Evolutionary conservation across 2,329 filamentous ascomycete species (phyloP), one percentile per base, ranked within the genome.

Genomic region (Teratosphaeria destructans): DNA sequence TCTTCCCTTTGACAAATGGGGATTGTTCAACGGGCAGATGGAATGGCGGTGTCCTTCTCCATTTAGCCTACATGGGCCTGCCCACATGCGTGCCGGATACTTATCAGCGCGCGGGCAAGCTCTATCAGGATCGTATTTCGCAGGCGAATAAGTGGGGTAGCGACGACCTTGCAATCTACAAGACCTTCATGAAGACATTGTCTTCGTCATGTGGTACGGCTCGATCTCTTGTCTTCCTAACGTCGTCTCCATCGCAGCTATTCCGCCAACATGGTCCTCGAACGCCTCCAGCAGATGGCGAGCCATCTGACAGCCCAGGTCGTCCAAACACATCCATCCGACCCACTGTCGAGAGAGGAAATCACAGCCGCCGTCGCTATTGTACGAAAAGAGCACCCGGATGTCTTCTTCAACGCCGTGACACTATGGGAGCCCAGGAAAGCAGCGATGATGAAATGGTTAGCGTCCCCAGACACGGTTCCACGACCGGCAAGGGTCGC

Each of bases 401-500:
- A 86, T 55, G 80, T 95, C 61, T 85, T 85, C 73, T 96, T 92
- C 82, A 94, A 96, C 77, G 88, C 91, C 2, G 86, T 96, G 59
- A 88, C 89, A 2, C 78, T 95, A 32, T 86, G 85, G 68, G 91
- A 96, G 78, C 91, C 91, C 55, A 87, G 87, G 64, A 96, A 96
- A 79, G 84, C 81, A 54, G 85, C 90, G 67, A 91, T 95, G 89
- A 79, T 85, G 71, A 82, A 81, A 61, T 96, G 90, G 90, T 75
- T 95, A 12, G 84, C 81, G 55, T 79, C 85, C 60, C 84, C 88
- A 0, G 75, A 82, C 23, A 80, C 78, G 10, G 76, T 79, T 0
- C 80, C 85, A 0, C 79, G 84, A 53, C 91, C 91, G 11, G 74
- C 80, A 37, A 83, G 91, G 68, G 77, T 90, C 6, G 91, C 90